phyloP scores from a whole-genome alignment of 495 filamentous ascomycete species.

The Elasticomyces elasticus region DNA sequence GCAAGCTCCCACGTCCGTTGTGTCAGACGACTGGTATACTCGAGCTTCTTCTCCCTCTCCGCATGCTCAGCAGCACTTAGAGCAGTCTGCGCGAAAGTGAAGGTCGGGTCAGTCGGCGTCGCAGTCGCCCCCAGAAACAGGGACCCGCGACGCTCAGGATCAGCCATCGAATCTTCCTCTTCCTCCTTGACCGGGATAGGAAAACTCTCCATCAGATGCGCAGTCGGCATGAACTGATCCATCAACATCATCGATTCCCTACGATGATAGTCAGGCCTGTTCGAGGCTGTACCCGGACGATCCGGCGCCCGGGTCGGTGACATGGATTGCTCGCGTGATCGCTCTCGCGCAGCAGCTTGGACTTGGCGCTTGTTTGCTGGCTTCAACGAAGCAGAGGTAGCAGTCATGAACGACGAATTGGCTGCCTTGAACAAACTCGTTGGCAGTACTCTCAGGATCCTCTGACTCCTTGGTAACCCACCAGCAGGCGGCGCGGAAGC shows the following conservation, averaged over 20 bases:
- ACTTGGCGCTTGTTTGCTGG: conserved; percentile 16
- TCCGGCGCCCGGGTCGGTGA: conserved; percentile 30
- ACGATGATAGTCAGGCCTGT: conserved; percentile 15
- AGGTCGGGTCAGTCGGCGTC: conserved; percentile 20
- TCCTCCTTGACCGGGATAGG: conserved; percentile 8
- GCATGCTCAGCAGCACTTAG: conserved; percentile 20
- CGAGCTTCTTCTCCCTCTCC: conserved; percentile 22
- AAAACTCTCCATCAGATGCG: conserved; percentile 12
- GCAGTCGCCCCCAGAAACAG: conserved; percentile 17
- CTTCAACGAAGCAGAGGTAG: conserved; percentile 72
- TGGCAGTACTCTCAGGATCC: conserved; percentile 81
- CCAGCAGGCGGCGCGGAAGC: conserved; percentile 65
- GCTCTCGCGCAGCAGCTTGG: conserved; percentile 37
- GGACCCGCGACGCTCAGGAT: neutral
- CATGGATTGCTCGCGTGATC: conserved; percentile 1
- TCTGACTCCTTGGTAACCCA: conserved; percentile 81
- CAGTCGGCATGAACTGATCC: conserved; percentile 32
- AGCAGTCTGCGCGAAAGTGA: conserved; percentile 13
- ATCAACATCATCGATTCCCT: conserved; percentile 33
- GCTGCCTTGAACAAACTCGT: conserved; percentile 87
- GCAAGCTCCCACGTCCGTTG: conserved; percentile 92
- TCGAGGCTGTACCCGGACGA: conserved; percentile 4
- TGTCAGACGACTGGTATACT: conserved; percentile 79
- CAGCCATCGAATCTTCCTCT: neutral
- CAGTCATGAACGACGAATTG: conserved; percentile 88